Evolutionary conservation across 768 basidiomycete genomes (phyloP).

Genomic region (Kwoniella pini): DNA sequence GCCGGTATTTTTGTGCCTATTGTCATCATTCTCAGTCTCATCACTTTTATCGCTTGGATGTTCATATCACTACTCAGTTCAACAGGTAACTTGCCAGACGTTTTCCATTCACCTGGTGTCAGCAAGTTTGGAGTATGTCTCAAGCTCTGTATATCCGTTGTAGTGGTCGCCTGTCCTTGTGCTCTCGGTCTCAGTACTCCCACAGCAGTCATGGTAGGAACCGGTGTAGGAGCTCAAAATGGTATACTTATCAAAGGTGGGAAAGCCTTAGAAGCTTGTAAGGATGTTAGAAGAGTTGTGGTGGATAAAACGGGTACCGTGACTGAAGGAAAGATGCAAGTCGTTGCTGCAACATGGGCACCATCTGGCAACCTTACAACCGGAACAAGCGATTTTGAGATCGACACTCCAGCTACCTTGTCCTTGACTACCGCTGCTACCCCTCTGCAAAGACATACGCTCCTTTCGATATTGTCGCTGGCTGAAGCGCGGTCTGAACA

Average conservation of each 20-base stretch:
- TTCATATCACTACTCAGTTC: conserved; percentile 61
- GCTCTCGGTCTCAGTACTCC: conserved; percentile 94
- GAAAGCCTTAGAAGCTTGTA: conserved; percentile 86
- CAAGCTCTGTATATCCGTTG: conserved; percentile 94
- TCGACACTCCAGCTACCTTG: conserved; percentile 46
- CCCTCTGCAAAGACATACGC: conserved; percentile 50
- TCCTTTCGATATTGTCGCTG: conserved; percentile 78
- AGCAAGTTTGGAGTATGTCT: conserved; percentile 84
- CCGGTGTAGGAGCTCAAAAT: conserved; percentile 92
- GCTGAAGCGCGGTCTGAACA: conserved; percentile 93
- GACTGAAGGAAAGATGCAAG: conserved; percentile 87
- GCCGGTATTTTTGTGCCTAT: conserved; percentile 94
- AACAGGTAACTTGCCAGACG: conserved; percentile 65
- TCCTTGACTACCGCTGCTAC: conserved; percentile 43
- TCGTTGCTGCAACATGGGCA: conserved; percentile 75
- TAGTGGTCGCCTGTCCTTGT: conserved; percentile 98
- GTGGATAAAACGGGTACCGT: conserved; percentile 98
- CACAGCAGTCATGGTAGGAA: conserved; percentile 99
- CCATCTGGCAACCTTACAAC: conserved; percentile 19
- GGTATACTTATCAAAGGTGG: conserved; percentile 99
- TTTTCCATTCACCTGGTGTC: conserved; percentile 82
- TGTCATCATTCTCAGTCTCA: conserved; percentile 74
- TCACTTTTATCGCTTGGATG: conserved; percentile 86
- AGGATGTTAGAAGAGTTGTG: conserved; percentile 74
- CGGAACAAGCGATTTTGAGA: conserved; percentile 8